Conservation (phyloP, 768 basidiomycete species). For the Lentinula edodes region DNA sequence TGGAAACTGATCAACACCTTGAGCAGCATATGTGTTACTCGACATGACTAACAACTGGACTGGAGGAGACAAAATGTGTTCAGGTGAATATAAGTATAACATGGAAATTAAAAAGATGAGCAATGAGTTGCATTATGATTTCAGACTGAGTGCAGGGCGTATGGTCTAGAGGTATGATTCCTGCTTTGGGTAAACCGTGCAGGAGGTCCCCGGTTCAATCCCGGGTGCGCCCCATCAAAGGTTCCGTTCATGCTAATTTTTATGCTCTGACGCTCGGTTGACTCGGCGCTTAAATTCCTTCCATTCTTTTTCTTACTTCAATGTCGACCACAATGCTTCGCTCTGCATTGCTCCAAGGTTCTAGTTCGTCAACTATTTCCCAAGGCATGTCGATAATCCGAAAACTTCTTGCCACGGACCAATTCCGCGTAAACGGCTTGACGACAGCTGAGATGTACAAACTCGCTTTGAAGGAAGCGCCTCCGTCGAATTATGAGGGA, state of each 20-base stretch:
- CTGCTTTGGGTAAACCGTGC: too few species aligned
- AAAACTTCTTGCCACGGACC: not conserved
- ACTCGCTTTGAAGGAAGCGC: not conserved
- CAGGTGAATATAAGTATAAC: too few species aligned
- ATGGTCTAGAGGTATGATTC: too few species aligned
- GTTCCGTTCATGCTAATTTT: too few species aligned
- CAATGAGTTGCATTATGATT: too few species aligned
- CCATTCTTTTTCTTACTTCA: not conserved
- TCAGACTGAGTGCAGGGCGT: too few species aligned
- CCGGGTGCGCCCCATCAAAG: conserved; percentile 1
- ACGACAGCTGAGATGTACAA: conserved; percentile 4
- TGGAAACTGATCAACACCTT: too few species aligned
- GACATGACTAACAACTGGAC: too few species aligned
- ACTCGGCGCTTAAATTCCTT: not conserved
- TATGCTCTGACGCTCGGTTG: not conserved
- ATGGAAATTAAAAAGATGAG: too few species aligned
- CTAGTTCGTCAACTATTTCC: not conserved
- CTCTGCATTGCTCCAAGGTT: not conserved
- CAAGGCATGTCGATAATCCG: not conserved
- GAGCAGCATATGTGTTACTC: too few species aligned
- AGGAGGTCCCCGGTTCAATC: conserved; percentile 2
- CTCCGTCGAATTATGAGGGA: not conserved
- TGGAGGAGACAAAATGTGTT: too few species aligned
- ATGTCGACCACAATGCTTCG: not conserved
- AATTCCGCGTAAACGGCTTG: not conserved